Base-by-base conservation (phyloP, 108 stramenopile species). In the Skeletonema potamos region DNA sequence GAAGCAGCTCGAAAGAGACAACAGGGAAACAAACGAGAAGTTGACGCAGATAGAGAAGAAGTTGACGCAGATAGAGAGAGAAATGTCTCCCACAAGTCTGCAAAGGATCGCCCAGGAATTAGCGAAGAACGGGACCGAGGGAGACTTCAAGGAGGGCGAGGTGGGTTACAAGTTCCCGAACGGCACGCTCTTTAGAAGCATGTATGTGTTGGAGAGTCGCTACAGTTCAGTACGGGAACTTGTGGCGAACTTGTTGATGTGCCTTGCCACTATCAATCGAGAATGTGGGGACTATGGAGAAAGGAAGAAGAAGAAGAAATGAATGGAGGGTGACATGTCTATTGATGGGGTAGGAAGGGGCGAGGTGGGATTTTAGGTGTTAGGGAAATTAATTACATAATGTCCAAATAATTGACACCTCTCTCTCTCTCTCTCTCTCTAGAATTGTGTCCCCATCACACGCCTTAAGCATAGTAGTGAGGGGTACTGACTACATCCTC, bases 401-500 rank as follows among this genome's bases (percentile, higher is more conserved):
- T n/a, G n/a, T n/a, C n/a, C n/a, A n/a, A n/a, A n/a, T n/a, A n/a
- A n/a, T n/a, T n/a, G n/a, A n/a, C n/a, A n/a, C n/a, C n/a, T n/a
- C n/a, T n/a, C n/a, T n/a, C n/a, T n/a, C n/a, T n/a, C n/a, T n/a
- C n/a, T n/a, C n/a, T n/a, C n/a, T n/a, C 34, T 34, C 34, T 34
- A 34, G 4, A 34, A 7, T 34, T 34, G 34, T 34, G 6, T 34
- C 1, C n/a, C 4, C 43, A 41, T 41, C 6, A 13, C 46, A 22
- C 17, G 20, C 46, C 18, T 22, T 79, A 95, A 5, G 91, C 94
- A 68, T 95, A 95, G 62, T 95, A 95, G 72, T 95, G 94, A 22
- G 94, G 94, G 10, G 90, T 87, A 71, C 94, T 96, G 1, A 93
- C 90, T 27, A 96, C 95, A 75, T 96, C 95, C 43, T 94, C 90